These are phyloP conservation scores for Polysphondylium violaceum DNA, from an alignment of 78 protist species.

Conservation along the genomic window DNA sequence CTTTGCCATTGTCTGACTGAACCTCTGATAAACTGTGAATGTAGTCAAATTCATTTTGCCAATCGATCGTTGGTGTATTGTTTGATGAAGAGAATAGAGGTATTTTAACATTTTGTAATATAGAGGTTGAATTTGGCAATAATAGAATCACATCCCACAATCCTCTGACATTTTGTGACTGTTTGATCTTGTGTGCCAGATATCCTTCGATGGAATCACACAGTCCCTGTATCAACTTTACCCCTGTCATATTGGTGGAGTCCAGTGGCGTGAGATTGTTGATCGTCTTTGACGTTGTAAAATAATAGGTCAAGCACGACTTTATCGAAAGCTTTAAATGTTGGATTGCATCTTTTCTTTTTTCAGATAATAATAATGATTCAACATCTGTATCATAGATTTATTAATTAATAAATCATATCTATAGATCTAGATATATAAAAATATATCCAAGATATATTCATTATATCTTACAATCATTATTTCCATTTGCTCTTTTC, in stretches of 20 bases:
- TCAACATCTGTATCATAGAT: too few species aligned
- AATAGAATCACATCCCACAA: too few species aligned
- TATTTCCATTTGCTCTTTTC: slow-evolving; percentile 15
- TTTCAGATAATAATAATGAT: neutral
- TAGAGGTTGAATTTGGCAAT: too few species aligned
- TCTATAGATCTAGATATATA: too few species aligned
- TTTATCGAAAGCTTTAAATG: neutral
- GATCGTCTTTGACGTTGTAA: neutral
- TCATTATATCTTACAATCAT: too few species aligned
- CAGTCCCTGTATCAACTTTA: neutral
- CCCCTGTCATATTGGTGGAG: neutral
- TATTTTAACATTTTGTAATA: too few species aligned
- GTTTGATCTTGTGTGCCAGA: slow-evolving; percentile 1
- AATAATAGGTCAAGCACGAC: slow-evolving; percentile 11
- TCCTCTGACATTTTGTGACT: too few species aligned
- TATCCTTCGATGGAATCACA: slow-evolving; percentile 14
- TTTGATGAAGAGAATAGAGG: neutral
- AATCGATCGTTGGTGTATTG: neutral
- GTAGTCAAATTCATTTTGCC: slow-evolving; percentile 52
- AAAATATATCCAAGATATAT: too few species aligned
- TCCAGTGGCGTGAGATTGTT: slow-evolving; percentile 5
- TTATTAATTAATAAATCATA: too few species aligned
- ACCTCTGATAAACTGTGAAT: slow-evolving; percentile 39
- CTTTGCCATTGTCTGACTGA: slow-evolving; percentile 27
- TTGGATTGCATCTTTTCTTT: slow-evolving; percentile 22